phyloP scores from a whole-genome alignment of 2,329 filamentous ascomycete species.

The Dactylellina parvicollis region DNA sequence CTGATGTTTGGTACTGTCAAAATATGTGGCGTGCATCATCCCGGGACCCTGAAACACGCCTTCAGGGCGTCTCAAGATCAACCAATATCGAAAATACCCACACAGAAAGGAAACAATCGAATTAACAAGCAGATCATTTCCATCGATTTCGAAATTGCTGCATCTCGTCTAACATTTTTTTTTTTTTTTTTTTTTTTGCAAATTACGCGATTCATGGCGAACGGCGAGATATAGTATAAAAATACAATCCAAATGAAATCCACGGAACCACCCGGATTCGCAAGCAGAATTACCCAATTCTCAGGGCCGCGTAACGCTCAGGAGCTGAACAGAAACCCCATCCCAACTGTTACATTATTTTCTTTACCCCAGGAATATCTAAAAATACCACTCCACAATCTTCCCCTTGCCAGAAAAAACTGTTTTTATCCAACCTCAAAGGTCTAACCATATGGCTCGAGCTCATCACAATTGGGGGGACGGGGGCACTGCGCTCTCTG shows the following conservation, averaged over 20 bases:
- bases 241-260: background rate
- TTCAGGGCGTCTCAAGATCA: background rate
- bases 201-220: too few relatives aligned
- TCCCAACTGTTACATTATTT: conserved; percentile 35
- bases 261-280: background rate
- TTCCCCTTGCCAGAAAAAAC: background rate
- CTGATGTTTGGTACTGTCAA: background rate
- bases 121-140: background rate
- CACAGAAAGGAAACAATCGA: background rate
- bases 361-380: conserved; percentile 41
- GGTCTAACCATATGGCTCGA: conserved; percentile 11
- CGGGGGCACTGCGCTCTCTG: conserved; percentile 10
- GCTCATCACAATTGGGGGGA: conserved; percentile 20
- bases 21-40: conserved; percentile 15
- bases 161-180: too few relatives aligned
- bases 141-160: too few relatives aligned
- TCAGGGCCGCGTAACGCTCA: conserved; percentile 29
- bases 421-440: conserved; percentile 18
- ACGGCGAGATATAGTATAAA: too few relatives aligned
- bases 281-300: background rate
- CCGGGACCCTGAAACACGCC: conserved; percentile 36
- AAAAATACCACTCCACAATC: conserved; percentile 22
- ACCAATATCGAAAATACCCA: conserved; percentile 3
- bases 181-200: too few relatives aligned
- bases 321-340: conserved; percentile 4